Evolutionary conservation across 2,329 filamentous ascomycete genomes (phyloP).

Genomic region (Cadophora malorum): DNA sequence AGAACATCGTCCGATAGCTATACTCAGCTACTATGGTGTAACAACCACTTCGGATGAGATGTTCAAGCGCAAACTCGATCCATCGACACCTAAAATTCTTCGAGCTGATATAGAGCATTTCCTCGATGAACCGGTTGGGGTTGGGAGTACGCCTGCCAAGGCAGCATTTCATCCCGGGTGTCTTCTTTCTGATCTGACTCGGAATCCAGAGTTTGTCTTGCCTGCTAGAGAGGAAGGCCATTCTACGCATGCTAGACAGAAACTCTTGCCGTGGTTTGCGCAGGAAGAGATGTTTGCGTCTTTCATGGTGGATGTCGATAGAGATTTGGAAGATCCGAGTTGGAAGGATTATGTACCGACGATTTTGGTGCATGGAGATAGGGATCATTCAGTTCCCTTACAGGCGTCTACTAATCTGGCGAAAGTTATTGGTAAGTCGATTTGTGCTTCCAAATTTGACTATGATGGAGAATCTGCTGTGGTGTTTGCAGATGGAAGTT

Average conservation of each 20-base stretch:
- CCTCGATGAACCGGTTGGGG: not conserved
- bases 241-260: not conserved
- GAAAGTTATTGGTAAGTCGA: conserved; percentile 19
- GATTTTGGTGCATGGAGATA: conserved; percentile 24
- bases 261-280: conserved; percentile 13
- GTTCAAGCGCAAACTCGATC: conserved; percentile 15
- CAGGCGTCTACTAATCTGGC: conserved; percentile 6
- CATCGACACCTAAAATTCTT: not conserved
- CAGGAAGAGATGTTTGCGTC: conserved; percentile 18
- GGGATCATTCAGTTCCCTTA: conserved; percentile 21
- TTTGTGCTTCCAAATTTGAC: not conserved
- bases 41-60: conserved; percentile 15
- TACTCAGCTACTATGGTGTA: conserved; percentile 21
- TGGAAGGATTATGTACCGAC: conserved; percentile 24
- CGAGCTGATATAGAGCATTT: conserved; percentile 4
- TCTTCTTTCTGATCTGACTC: conserved; percentile 17
- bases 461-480: not conserved
- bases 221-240: not conserved
- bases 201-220: conserved; percentile 9
- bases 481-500: not conserved
- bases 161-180: conserved; percentile 15
- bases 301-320: conserved; percentile 21
- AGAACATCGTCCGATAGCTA: conserved; percentile 21
- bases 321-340: not conserved
- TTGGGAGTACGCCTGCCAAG: conserved; percentile 16